A percentile compares a stretch with the other conserved stretches of the same genome.
phyloP scores from a whole-genome alignment of 2,329 filamentous ascomycete species.

The Rhytidhysteron rufulum region DNA sequence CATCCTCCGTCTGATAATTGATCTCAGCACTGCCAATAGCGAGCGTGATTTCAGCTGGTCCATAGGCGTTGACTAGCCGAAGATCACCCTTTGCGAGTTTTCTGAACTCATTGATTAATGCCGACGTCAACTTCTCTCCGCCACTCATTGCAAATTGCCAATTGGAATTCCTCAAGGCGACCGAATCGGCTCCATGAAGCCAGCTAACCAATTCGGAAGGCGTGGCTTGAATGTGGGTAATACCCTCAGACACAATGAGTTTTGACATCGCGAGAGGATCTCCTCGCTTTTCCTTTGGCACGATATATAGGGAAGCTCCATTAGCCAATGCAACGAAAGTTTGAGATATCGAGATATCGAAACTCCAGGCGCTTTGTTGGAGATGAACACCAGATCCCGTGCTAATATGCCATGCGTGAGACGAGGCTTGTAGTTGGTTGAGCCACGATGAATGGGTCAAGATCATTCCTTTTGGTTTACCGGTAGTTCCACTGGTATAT shows the following conservation, averaged over 20 bases:
- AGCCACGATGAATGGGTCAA: constrained; percentile 15
- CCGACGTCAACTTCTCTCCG: constrained; percentile 1
- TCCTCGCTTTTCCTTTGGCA: constrained; percentile 20
- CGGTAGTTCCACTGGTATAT: constrained; percentile 10
- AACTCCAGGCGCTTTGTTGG: constrained; percentile 37
- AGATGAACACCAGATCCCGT: constrained; percentile 39
- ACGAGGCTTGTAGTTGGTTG: constrained; percentile 17
- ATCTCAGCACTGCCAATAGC: background rate
- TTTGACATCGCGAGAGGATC: constrained; percentile 31
- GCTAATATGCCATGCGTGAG: background rate
- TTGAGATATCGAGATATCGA: constrained; percentile 39
- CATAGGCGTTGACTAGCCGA: constrained; percentile 2
- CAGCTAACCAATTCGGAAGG: constrained; percentile 37
- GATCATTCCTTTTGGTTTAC: constrained; percentile 10
- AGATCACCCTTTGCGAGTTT: background rate
- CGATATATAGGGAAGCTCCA: constrained; percentile 36
- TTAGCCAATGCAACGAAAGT: constrained; percentile 36
- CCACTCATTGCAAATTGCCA: constrained; percentile 27
- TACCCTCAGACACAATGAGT: constrained; percentile 27
- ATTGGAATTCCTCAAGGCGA: constrained; percentile 9
- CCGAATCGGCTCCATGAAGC: constrained; percentile 10
- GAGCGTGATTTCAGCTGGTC: constrained; percentile 1
- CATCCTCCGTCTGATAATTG: background rate
- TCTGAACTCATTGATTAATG: background rate
- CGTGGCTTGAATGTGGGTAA: constrained; percentile 37